These are phyloP conservation scores for Penicillium sp. DNA, from an alignment of 2,329 filamentous ascomycete genomes.

Conservation along the genomic window DNA sequence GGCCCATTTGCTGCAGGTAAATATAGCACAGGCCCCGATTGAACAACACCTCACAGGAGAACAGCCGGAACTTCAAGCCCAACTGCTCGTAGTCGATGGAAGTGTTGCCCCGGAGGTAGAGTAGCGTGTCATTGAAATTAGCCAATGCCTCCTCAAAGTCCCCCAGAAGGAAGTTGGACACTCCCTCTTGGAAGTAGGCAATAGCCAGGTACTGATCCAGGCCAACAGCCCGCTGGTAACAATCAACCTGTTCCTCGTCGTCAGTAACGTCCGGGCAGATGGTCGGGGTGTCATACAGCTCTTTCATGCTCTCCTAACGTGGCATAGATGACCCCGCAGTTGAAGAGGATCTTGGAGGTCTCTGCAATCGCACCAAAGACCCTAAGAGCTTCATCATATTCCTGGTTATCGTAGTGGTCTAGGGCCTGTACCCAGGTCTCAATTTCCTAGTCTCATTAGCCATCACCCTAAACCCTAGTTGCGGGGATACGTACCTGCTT, in stretches of 20 bases:
- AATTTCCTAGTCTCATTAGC: too few relatives aligned
- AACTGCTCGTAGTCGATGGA: constrained; percentile 97
- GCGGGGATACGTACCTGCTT: too few relatives aligned
- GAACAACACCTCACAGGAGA: constrained; percentile 94
- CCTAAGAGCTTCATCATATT: constrained; percentile 80
- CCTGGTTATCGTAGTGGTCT: constrained; percentile 87
- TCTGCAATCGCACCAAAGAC: constrained; percentile 82
- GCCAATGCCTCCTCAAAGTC: constrained; percentile 95
- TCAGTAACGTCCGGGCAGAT: background rate
- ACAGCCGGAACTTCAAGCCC: constrained; percentile 88
- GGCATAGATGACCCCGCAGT: constrained; percentile 94
- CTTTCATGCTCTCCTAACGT: constrained; percentile 92
- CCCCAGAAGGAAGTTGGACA: constrained; percentile 92
- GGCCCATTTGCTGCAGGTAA: constrained; percentile 82
- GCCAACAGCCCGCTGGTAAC: constrained; percentile 81
- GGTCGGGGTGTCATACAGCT: constrained; percentile 56
- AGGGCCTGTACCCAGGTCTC: constrained; percentile 95
- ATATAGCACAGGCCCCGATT: constrained; percentile 96
- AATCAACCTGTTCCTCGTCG: constrained; percentile 82
- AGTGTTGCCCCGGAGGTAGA: constrained; percentile 90
- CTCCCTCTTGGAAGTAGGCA: constrained; percentile 95
- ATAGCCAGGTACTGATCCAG: constrained; percentile 93
- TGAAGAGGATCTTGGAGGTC: constrained; percentile 97
- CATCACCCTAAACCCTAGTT: too few relatives aligned
- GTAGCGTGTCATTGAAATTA: constrained; percentile 95